Evolutionary conservation across 1,139 yeast genomes (phyloP).

Genomic region (Nakaseomyces sp.): DNA sequence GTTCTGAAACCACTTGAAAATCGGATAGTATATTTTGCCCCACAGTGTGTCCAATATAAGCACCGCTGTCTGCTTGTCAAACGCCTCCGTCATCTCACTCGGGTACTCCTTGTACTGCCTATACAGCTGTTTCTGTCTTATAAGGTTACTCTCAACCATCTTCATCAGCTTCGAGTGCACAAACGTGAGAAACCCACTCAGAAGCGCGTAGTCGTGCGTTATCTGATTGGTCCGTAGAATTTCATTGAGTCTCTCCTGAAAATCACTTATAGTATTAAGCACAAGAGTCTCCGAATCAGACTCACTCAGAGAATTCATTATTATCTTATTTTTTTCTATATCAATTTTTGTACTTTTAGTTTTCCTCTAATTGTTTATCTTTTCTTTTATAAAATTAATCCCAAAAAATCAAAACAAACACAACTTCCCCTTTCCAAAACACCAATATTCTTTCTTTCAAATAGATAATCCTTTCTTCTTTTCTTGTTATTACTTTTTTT

Average conservation of each 20-base stretch:
- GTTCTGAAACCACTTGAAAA: conserved; percentile 41
- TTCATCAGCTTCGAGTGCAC: conserved; percentile 22
- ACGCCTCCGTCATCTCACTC: conserved; percentile 1
- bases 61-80: conserved; percentile 16
- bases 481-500: too few relatives aligned
- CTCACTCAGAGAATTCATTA: not conserved
- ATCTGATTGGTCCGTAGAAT: conserved; percentile 22
- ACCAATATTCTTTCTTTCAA: too few relatives aligned
- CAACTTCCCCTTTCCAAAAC: too few relatives aligned
- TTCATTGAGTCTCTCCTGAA: conserved; percentile 18
- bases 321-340: not conserved
- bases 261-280: conserved; percentile 12
- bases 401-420: too few relatives aligned
- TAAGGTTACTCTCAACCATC: conserved; percentile 1
- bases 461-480: too few relatives aligned
- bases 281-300: conserved; percentile 6
- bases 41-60: conserved; percentile 43
- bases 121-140: conserved; percentile 2
- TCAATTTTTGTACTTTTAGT: too few relatives aligned
- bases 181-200: conserved; percentile 26
- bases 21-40: conserved; percentile 57
- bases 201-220: conserved; percentile 24
- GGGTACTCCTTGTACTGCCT: conserved; percentile 5
- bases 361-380: too few relatives aligned
- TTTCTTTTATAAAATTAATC: too few relatives aligned